Percentiles rank a stretch among this genome's conserved stretches.
Conservation (phyloP, 768 basidiomycete genomes). For the Coprinopsis marcescibilis region DNA sequence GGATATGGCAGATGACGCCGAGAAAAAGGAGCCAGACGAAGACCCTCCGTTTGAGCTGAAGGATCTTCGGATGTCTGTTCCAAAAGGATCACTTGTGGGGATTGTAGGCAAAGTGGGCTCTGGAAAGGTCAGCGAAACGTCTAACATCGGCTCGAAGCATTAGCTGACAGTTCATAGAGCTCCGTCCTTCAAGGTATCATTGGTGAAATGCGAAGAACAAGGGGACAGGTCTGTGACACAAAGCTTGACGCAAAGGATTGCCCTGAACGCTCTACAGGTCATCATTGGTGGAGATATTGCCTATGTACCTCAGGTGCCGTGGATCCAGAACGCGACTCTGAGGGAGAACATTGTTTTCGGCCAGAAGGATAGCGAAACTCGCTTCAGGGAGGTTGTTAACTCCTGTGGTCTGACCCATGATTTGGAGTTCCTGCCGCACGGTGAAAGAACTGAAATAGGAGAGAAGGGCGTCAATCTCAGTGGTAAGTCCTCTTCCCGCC, state of each 20-base stretch:
- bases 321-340: conserved; percentile 64
- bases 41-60: conserved; percentile 49
- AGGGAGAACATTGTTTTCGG: conserved; percentile 74
- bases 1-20: neutral
- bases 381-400: conserved; percentile 48
- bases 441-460: conserved; percentile 60
- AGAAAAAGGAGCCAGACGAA: neutral
- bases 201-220: conserved; percentile 61
- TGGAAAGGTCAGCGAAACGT: conserved; percentile 46
- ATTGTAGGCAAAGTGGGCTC: conserved; percentile 71
- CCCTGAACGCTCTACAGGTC: neutral
- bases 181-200: conserved; percentile 51
- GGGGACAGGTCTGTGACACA: conserved; percentile 41
- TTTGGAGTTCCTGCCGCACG: conserved; percentile 61
- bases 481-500: conserved; percentile 28
- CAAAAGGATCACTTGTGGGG: conserved; percentile 56
- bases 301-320: conserved; percentile 43
- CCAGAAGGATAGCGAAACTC: conserved; percentile 49
- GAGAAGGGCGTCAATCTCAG: conserved; percentile 64
- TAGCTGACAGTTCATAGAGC: conserved; percentile 29
- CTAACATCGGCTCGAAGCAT: neutral
- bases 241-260: neutral
- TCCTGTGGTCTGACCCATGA: conserved; percentile 70
- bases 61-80: conserved; percentile 39
- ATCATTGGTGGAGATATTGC: neutral